A percentile compares a stretch with the other conserved stretches of the same genome.
phyloP scores from a whole-genome alignment of 306 rosid genomes.

The Trichosanthes cucumerina region DNA sequence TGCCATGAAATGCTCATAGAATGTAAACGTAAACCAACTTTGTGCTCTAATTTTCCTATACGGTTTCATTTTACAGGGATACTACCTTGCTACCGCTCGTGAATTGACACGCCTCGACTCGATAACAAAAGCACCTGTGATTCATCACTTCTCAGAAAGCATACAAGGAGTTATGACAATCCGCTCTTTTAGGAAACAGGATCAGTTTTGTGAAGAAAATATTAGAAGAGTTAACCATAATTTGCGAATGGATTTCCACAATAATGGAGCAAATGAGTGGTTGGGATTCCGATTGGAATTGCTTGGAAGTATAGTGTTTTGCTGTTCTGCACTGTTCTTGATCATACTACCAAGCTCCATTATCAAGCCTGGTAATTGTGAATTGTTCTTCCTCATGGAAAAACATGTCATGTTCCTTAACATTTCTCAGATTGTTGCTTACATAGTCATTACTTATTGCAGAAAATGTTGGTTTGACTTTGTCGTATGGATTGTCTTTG shows the following conservation, averaged over 20 bases:
- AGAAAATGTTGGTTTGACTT: constrained; percentile 45
- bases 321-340: constrained; percentile 44
- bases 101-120: constrained; percentile 71
- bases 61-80: constrained; percentile 34
- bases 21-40: background rate
- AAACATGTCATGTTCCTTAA: background rate
- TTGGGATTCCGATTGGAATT: constrained; percentile 54
- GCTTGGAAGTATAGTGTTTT: constrained; percentile 57
- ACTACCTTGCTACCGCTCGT: constrained; percentile 63
- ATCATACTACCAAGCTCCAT: constrained; percentile 55
- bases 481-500: constrained; percentile 65
- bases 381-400: background rate
- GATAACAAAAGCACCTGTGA: constrained; percentile 58
- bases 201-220: constrained; percentile 30
- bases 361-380: constrained; percentile 53
- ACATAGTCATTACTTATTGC: constrained; percentile 23
- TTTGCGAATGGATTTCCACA: constrained; percentile 65
- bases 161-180: constrained; percentile 50
- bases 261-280: constrained; percentile 73
- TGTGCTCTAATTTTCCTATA: background rate
- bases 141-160: constrained; percentile 80
- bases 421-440: constrained; percentile 1
- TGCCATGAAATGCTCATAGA: background rate
- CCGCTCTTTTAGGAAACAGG: constrained; percentile 58
- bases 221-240: constrained; percentile 40